A percentile compares a stretch with the other conserved stretches of the same genome.
Conservation (phyloP, 257 asterid genomes). For the Forsythia viridissima region DNA sequence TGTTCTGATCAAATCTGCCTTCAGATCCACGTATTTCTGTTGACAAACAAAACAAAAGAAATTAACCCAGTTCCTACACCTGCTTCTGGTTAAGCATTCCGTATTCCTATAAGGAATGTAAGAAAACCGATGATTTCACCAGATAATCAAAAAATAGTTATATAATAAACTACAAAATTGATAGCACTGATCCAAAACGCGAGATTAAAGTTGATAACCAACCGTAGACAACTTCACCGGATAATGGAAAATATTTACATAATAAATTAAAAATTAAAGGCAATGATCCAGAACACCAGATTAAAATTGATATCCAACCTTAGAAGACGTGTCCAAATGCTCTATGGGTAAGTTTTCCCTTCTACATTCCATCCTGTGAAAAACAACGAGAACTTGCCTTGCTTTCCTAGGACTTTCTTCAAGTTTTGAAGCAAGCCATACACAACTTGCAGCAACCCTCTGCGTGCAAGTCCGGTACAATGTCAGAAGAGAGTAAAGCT, state of each 20-base stretch:
- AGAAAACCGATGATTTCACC: not conserved
- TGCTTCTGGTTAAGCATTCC: not conserved
- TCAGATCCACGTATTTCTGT: constrained; percentile 81
- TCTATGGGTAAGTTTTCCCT: constrained; percentile 83
- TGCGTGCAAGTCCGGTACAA: constrained; percentile 26
- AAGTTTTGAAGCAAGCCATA: constrained; percentile 98
- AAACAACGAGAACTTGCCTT: constrained; percentile 81
- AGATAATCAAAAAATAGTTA: not conserved
- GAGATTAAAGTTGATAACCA: constrained; percentile 19
- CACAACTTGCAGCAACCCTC: constrained; percentile 98
- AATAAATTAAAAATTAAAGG: not conserved
- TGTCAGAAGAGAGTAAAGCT: constrained; percentile 22
- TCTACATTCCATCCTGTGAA: constrained; percentile 96
- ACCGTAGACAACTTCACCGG: constrained; percentile 52
- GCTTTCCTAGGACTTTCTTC: constrained; percentile 94
- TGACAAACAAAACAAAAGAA: constrained; percentile 12
- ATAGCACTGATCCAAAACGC: not conserved
- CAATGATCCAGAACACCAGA: constrained; percentile 9
- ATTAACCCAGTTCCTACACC: not conserved
- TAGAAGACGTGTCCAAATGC: constrained; percentile 73
- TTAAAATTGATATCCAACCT: constrained; percentile 46
- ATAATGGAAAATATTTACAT: constrained; percentile 1
- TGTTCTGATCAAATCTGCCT: constrained; percentile 73
- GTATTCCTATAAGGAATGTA: not conserved
- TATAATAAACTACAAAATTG: not conserved